Conservation (phyloP, 148 eudicot species). For the Salicornia ramosissima region DNA sequence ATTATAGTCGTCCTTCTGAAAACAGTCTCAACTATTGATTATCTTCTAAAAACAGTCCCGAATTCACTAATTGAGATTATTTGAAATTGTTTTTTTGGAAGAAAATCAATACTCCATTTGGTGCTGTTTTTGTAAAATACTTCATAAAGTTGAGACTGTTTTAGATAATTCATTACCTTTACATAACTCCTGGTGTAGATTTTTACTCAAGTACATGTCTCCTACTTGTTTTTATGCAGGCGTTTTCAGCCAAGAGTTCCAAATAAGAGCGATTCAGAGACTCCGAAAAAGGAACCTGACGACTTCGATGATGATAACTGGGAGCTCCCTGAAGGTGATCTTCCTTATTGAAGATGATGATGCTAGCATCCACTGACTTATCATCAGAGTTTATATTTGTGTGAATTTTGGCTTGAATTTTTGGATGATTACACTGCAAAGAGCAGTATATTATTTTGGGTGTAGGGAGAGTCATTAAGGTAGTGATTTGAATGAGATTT, state of each 20-base stretch:
- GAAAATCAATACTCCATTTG: no score
- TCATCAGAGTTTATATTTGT: neutral
- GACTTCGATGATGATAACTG: constrained; percentile 50
- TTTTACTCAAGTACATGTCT: neutral
- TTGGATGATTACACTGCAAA: constrained; percentile 4
- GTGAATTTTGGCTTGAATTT: neutral
- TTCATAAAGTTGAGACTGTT: no score
- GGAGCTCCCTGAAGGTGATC: constrained; percentile 46
- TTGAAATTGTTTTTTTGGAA: no score
- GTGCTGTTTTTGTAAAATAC: no score
- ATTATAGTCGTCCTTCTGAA: no score
- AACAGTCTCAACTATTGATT: no score
- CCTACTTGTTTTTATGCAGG: constrained; percentile 21
- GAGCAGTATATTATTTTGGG: neutral
- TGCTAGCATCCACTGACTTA: neutral
- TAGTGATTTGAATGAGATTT: no score
- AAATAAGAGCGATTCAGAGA: constrained; percentile 23
- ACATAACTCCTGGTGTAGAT: no score
- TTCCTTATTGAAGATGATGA: constrained; percentile 30
- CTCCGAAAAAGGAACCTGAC: constrained; percentile 23
- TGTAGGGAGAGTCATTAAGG: no score
- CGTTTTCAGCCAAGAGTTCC: constrained; percentile 31
- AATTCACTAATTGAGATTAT: no score
- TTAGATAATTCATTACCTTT: no score
- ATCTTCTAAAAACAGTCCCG: no score